Conservation (phyloP, 805 yeast species). For the Metschnikowia rubicola region DNA sequence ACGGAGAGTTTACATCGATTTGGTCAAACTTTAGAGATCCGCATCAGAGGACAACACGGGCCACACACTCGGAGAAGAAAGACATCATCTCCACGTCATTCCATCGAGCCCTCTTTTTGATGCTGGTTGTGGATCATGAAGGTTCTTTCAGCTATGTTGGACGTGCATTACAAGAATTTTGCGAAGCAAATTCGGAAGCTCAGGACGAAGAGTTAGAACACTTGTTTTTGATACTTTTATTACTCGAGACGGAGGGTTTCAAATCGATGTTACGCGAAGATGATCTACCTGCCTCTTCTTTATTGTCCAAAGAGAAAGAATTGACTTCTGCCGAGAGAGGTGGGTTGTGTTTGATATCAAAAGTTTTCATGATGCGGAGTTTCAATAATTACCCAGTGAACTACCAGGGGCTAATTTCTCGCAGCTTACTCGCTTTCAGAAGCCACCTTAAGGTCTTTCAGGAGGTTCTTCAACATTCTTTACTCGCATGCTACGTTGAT, state of each 20-base stretch:
- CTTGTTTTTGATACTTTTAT: conserved; percentile 45
- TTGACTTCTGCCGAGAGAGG: conserved; percentile 42
- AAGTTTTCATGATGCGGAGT: conserved; percentile 35
- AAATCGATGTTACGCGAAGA: background rate
- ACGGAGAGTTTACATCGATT: background rate
- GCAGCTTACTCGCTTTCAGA: conserved; percentile 61
- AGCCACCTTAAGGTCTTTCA: conserved; percentile 57
- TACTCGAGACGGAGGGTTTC: conserved; percentile 21
- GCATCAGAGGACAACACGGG: conserved; percentile 1
- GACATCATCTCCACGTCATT: conserved; percentile 11
- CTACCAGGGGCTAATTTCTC: conserved; percentile 66
- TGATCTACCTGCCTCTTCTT: background rate
- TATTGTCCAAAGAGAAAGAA: conserved; percentile 14
- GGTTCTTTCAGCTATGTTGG: conserved; percentile 40
- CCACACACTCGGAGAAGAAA: background rate
- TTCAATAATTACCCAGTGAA: conserved; percentile 41
- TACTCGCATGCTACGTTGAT: conserved; percentile 51
- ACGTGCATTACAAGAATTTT: conserved; percentile 37
- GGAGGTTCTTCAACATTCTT: conserved; percentile 48
- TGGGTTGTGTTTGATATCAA: conserved; percentile 31
- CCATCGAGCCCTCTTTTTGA: conserved; percentile 47
- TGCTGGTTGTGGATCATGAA: conserved; percentile 46
- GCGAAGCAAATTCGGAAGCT: conserved; percentile 14
- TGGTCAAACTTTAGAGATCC: conserved; percentile 15
- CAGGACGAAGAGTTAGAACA: conserved; percentile 32